A percentile compares a stretch with the other conserved stretches of the same genome.
phyloP scores from a whole-genome alignment of 2,329 filamentous ascomycete species.

The Capronia americana region DNA sequence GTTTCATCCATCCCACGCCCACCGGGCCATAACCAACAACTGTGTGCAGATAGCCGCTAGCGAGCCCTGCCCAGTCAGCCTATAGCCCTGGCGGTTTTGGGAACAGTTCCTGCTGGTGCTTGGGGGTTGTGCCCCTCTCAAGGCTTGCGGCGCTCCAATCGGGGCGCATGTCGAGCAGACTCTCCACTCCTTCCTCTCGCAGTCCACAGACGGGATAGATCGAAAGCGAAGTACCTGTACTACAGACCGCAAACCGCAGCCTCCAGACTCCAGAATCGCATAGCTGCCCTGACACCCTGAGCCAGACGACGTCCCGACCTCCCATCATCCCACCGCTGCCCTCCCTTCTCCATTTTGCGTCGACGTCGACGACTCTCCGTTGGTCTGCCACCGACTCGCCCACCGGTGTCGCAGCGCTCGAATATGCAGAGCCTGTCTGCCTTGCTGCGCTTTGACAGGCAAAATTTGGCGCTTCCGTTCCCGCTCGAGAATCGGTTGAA shows the following conservation, averaged over 20 bases:
- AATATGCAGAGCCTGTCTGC: slow-evolving; percentile 35
- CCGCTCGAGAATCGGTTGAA: slow-evolving; percentile 12
- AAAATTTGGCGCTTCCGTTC: slow-evolving; percentile 15
- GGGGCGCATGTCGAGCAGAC: slow-evolving; percentile 18
- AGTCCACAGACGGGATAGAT: slow-evolving; percentile 13
- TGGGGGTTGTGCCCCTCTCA: slow-evolving; percentile 10
- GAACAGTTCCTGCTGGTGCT: not conserved
- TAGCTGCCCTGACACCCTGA: not conserved
- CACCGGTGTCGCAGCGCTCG: slow-evolving; percentile 20
- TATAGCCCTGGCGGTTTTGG: slow-evolving; percentile 15
- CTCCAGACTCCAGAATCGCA: slow-evolving; percentile 5
- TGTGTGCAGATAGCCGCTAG: slow-evolving; percentile 20
- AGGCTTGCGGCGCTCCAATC: slow-evolving; percentile 26
- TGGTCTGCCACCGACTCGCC: slow-evolving; percentile 7
- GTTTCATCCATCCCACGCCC: slow-evolving; percentile 15
- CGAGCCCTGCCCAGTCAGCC: slow-evolving; percentile 15
- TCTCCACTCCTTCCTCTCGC: slow-evolving; percentile 19
- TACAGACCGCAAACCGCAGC: slow-evolving; percentile 16
- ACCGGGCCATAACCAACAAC: slow-evolving; percentile 6
- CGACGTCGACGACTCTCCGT: slow-evolving; percentile 1
- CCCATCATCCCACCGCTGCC: not conserved
- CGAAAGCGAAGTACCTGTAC: slow-evolving; percentile 10
- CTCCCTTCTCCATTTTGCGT: slow-evolving; percentile 1
- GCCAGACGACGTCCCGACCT: not conserved
- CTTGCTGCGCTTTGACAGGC: slow-evolving; percentile 33